These are phyloP conservation scores for Melastoma candidum DNA, from an alignment of 441 rosid genomes.

Conservation along the genomic window DNA sequence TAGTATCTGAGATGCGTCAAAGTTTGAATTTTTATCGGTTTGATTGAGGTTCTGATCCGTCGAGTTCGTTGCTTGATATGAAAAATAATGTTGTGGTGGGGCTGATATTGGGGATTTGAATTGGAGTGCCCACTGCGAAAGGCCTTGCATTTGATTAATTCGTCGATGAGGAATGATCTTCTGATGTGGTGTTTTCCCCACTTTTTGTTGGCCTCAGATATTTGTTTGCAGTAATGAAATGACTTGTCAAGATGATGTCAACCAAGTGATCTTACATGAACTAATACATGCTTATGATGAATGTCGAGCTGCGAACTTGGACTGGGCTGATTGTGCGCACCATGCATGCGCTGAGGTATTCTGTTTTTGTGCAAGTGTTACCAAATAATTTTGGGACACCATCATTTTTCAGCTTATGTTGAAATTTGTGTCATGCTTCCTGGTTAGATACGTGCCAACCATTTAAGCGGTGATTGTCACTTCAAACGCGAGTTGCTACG, in stretches of 20 bases:
- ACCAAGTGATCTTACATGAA: conserved; percentile 79
- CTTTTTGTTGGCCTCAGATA: conserved; percentile 28
- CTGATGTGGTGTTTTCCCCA: too few relatives aligned
- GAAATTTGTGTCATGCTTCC: not conserved
- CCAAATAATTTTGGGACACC: not conserved
- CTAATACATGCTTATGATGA: conserved; percentile 85
- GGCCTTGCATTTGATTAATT: too few relatives aligned
- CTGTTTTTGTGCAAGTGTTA: not conserved
- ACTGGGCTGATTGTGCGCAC: conserved; percentile 88
- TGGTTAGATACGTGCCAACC: conserved; percentile 76
- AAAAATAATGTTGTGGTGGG: too few relatives aligned
- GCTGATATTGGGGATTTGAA: too few relatives aligned
- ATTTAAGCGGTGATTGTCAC: conserved; percentile 93
- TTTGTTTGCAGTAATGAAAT: conserved; percentile 67
- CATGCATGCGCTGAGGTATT: conserved; percentile 94
- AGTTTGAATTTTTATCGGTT: too few relatives aligned
- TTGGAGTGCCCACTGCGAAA: too few relatives aligned
- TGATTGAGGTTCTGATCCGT: too few relatives aligned
- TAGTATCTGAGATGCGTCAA: too few relatives aligned
- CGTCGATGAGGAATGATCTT: too few relatives aligned
- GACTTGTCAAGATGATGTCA: conserved; percentile 68
- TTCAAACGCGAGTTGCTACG: conserved; percentile 76
- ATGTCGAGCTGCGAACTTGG: conserved; percentile 77
- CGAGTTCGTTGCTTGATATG: too few relatives aligned
- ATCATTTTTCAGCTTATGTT: too few relatives aligned